phyloP scores from a whole-genome alignment of 371 early-diverging fungal species.

The Mucor irregularis region DNA sequence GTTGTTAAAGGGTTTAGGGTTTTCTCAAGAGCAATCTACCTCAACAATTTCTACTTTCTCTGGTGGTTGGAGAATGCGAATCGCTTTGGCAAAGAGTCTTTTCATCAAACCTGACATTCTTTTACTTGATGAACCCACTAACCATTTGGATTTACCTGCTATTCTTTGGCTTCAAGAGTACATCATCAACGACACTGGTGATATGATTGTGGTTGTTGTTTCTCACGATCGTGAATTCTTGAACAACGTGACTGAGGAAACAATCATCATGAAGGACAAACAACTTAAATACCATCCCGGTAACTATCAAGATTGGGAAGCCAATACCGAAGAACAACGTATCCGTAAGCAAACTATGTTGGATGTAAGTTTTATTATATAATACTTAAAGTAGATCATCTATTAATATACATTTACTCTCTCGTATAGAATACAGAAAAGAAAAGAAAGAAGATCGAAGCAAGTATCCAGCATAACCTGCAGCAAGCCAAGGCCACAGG shows the following conservation, averaged over 20 bases:
- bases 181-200: constrained; percentile 51
- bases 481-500: constrained; percentile 69
- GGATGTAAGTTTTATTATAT: constrained; percentile 30
- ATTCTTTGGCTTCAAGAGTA: constrained; percentile 81
- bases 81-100: constrained; percentile 81
- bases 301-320: constrained; percentile 73
- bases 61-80: constrained; percentile 92
- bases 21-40: constrained; percentile 43
- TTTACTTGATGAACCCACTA: constrained; percentile 89
- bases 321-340: constrained; percentile 62
- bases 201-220: constrained; percentile 69
- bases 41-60: constrained; percentile 60
- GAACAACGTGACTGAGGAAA: constrained; percentile 67
- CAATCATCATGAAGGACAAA: constrained; percentile 69
- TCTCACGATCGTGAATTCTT: constrained; percentile 84
- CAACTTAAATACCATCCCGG: constrained; percentile 70
- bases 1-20: constrained; percentile 65
- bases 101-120: constrained; percentile 78
- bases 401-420: background rate
- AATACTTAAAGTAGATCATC: background rate
- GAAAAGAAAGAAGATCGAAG: constrained; percentile 59
- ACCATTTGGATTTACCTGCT: constrained; percentile 82
- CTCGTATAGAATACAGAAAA: constrained; percentile 51
- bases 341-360: constrained; percentile 53
- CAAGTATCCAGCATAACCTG: constrained; percentile 64